Evolutionary conservation across 257 asterid genomes (phyloP), one percentile per base, ranked within the genome.

Genomic region (Orobanche coerulescens): DNA sequence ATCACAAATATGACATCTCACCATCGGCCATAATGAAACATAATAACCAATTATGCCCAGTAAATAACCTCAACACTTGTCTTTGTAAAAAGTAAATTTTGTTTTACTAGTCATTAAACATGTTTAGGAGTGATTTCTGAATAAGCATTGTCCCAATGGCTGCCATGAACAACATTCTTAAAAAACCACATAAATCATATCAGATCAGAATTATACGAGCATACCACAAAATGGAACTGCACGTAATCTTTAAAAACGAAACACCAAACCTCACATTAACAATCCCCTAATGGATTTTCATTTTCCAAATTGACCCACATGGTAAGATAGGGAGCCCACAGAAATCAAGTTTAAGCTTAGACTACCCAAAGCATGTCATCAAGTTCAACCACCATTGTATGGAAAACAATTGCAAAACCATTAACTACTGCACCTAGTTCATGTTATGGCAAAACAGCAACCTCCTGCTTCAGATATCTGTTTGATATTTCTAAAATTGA

Each of bases 381-480:
- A 31, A 37, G 18, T 11, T 22, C 48, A 33, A 58, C 20, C 19
- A 37, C 19, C 33, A 18, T 11, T 20, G 12, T 24, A 42, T 44
- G 3, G 16, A 40, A 59, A 23, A 3, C 23, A 33, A 20, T 26
- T 1, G 16, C 18, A 13, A 14, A 40, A 20, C 0, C 5, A 34
- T 22, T n/a, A 4, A 22, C 11, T 4, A 25, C n/a, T 23, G 51
- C 52, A 64, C 37, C 43, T 8, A 26, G 51, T 64, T 34, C 50
- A 64, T 50, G 55, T 59, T 59, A 26, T 59, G 44, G 10, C 46
- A 57, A 58, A 47, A 57, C 52, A 34, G 54, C 25, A 44, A 36
- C 66, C 59, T 57, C 62, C 59, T 56, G 34, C 65, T 12, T 61
- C 6, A 31, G 39, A 46, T 39, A 16, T 42, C 54, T 14, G 18